Percentiles rank a stretch among this genome's conserved stretches.
Conservation (phyloP, 2,329 filamentous ascomycete species). For the Decorospora gaudefroyi region DNA sequence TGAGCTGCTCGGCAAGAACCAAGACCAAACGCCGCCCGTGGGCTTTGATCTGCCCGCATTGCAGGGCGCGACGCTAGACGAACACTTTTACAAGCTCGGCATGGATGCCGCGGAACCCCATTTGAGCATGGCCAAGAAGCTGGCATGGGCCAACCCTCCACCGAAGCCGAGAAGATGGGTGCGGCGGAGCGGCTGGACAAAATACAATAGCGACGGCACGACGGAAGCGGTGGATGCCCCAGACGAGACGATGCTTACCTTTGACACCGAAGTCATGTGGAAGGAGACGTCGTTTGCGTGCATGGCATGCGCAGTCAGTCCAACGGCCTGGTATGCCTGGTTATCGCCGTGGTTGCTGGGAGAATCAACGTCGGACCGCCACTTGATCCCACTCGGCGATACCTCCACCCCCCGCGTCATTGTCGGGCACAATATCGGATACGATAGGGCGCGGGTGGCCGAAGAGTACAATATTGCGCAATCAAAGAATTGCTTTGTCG, state of each 20-base stretch:
- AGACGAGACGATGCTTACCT: slow-evolving; percentile 80
- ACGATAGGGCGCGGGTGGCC: slow-evolving; percentile 82
- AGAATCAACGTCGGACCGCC: slow-evolving; percentile 74
- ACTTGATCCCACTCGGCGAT: slow-evolving; percentile 87
- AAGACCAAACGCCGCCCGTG: slow-evolving; percentile 72
- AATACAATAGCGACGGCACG: slow-evolving; percentile 76
- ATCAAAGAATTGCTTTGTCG: slow-evolving; percentile 82
- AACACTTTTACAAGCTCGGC: slow-evolving; percentile 90
- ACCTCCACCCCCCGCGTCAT: slow-evolving; percentile 73
- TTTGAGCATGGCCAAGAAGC: slow-evolving; percentile 72
- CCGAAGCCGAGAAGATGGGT: slow-evolving; percentile 73
- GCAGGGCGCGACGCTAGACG: slow-evolving; percentile 80
- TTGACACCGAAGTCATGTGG: slow-evolving; percentile 97
- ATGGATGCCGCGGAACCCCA: slow-evolving; percentile 86
- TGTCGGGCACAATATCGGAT: slow-evolving; percentile 94
- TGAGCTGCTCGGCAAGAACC: slow-evolving; percentile 87
- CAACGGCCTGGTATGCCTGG: slow-evolving; percentile 96
- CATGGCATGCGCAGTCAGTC: slow-evolving; percentile 92
- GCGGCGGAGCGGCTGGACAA: slow-evolving; percentile 86
- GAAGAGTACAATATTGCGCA: slow-evolving; percentile 90
- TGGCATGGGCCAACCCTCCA: slow-evolving; percentile 64
- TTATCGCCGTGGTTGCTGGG: slow-evolving; percentile 91
- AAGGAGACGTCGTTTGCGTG: slow-evolving; percentile 90
- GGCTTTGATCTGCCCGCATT: slow-evolving; percentile 83
- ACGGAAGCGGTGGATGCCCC: slow-evolving; percentile 76